These are phyloP conservation scores for Globisporangium uncinulatum DNA, from an alignment of 352 stramenopile species.

Conservation along the genomic window DNA sequence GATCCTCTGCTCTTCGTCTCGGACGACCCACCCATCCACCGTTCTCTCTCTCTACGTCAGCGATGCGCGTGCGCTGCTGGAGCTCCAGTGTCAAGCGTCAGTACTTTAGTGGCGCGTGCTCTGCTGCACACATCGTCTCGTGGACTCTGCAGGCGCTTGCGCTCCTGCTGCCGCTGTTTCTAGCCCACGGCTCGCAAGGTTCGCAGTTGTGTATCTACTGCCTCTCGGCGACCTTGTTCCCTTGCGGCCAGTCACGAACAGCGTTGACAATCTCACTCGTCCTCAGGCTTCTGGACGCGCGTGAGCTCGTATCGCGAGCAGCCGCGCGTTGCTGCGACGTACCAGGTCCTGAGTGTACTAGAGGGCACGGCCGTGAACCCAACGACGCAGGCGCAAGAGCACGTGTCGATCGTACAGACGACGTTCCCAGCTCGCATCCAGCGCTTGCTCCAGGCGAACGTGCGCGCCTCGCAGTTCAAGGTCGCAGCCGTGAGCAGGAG, in stretches of 20 bases:
- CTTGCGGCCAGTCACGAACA: no score
- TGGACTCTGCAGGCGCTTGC: constrained; percentile 31
- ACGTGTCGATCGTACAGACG: constrained; percentile 36
- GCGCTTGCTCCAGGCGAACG: constrained; percentile 34
- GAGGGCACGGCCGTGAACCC: constrained; percentile 29
- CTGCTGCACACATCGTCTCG: constrained; percentile 44
- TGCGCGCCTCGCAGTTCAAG: constrained; percentile 32
- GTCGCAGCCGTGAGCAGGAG: constrained; percentile 9
- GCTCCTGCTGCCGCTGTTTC: constrained; percentile 44
- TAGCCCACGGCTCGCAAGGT: constrained; percentile 46
- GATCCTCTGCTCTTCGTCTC: no score
- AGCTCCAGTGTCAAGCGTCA: constrained; percentile 38
- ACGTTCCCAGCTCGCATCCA: constrained; percentile 37
- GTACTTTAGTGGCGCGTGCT: constrained; percentile 53
- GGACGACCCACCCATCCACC: no score
- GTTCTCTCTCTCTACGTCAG: not conserved
- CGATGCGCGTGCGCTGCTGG: constrained; percentile 50
- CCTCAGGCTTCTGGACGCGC: constrained; percentile 54
- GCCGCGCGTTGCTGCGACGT: constrained; percentile 42
- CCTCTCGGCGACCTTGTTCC: not conserved
- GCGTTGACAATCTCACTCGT: constrained; percentile 2
- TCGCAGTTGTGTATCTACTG: constrained; percentile 15
- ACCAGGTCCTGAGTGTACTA: constrained; percentile 55
- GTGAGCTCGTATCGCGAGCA: constrained; percentile 62
- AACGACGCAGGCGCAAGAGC: constrained; percentile 9